Base-by-base conservation (phyloP, 331 rosid species). In the Quercus phellos region DNA sequence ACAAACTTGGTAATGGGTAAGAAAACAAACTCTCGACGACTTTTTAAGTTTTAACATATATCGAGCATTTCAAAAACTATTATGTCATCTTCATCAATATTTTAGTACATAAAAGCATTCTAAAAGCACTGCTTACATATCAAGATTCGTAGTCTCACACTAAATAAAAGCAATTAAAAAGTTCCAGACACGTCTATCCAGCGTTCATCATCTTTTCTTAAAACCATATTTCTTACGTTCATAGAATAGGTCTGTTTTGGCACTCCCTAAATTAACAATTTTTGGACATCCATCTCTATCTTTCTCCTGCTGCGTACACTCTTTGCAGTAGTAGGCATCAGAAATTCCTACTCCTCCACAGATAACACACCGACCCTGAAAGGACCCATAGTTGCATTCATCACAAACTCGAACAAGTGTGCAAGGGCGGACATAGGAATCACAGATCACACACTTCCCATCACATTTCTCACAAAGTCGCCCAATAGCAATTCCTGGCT, bases 331-430 rank as follows among this genome's bases (percentile, higher is more conserved):
- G 83, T 88, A 88, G 38, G 89, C 89, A 76, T 88, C 91, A 34
- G 89, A 88, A 24, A 88, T 88, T 64, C 90, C 91, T 24, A 88
- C 86, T 50, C 90, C 92, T 77, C 92, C 89, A 72, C 92, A 88
- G 61, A 86, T 86, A 7, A 88, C 90, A 59, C 90, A 86, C 18
- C 90, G 85, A 30, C 91, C 91, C 76, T 83, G 89, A n/a, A 88
- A 88, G 16, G 91, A 88, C n/a, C 87, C 85, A 55, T 85, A 85
- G 80, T 88, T 88, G 88, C 91, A 88, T 79, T 88, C 89, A 19
- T 85, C 89, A 64, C 87, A 85, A 21, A 85, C 89, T 38, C 91
- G 84, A 60, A 88, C 86, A 11, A 86, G 90, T 0, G 90, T 84
- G 85, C 86, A 83, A 7, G 90, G 90, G 18, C 86, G 81, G 70